Percentiles rank a stretch among this genome's conserved stretches.
phyloP scores from a whole-genome alignment of 495 filamentous ascomycete genomes.

The Halenospora varia region DNA sequence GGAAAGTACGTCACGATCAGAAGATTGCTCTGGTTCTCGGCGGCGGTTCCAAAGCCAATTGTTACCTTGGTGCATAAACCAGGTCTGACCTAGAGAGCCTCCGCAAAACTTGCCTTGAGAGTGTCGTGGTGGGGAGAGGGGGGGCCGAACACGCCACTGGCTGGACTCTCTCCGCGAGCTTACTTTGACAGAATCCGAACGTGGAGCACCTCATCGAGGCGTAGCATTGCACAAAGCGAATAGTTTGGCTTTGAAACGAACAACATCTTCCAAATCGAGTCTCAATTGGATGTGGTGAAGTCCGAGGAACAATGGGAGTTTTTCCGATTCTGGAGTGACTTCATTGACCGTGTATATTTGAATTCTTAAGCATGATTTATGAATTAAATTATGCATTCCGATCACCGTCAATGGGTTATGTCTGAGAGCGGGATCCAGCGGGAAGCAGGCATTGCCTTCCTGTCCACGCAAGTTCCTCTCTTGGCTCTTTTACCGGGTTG shows the following conservation, averaged over 20 bases:
- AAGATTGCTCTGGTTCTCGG: not conserved
- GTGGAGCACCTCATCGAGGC: not conserved
- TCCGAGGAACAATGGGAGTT: too few species aligned
- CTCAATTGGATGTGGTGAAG: too few species aligned
- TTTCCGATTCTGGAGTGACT: too few species aligned
- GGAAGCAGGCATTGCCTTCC: not conserved
- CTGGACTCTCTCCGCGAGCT: not conserved
- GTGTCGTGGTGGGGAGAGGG: not conserved
- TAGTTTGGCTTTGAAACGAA: too few species aligned
- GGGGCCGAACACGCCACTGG: not conserved
- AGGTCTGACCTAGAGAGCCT: not conserved
- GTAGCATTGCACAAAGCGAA: too few species aligned
- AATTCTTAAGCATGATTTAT: too few species aligned
- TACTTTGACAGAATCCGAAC: not conserved
- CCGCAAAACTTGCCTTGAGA: too few species aligned
- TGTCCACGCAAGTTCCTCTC: not conserved
- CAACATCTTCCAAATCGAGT: too few species aligned
- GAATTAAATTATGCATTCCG: not conserved
- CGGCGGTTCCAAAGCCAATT: not conserved
- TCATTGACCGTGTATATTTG: too few species aligned
- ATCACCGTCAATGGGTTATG: not conserved
- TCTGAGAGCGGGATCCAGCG: not conserved
- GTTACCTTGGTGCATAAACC: not conserved
- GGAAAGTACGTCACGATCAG: not conserved
- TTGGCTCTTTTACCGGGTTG: too few species aligned